Evolutionary conservation across 108 stramenopile species (phyloP), one percentile per base, ranked within the genome.

Genomic region (Skeletonema menzelii): DNA sequence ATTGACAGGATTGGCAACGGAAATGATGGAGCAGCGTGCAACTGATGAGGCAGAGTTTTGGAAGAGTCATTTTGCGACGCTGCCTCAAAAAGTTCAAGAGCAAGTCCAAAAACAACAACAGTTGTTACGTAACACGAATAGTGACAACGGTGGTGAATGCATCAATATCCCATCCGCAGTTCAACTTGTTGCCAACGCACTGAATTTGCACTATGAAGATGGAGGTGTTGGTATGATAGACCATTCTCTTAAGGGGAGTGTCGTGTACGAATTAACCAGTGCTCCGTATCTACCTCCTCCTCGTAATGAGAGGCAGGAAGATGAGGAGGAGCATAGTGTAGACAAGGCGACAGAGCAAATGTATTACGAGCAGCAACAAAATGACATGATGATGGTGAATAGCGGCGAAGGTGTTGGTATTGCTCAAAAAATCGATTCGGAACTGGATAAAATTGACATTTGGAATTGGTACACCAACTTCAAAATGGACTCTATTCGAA

Each of bases 401-500:
- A 4, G 35, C 0, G 47, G 1, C 24, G 20, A 7, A 3, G 38
- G 55, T 30, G 58, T 32, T 14, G 17, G 35, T 15, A 22, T 59
- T 31, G 4, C 10, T 17, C 22, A 27, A 60, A 15, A 71, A 53
- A 22, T 62, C 24, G n/a, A 27, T 14, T 27, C 53, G 10, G 53
- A 8, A 24, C 3, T 56, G 2, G 49, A 72, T 32, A 49, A 47
- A 55, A n/a, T 62, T 14, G 56, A 77, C 27, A 14, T 49, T 3
- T 60, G 65, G 58, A 34, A 60, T 53, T 65, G 63, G 69, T 77
- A 77, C 31, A 59, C 69, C 1, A 13, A 40, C 34, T 76, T 53
- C 63, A 35, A 62, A 63, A 30, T 79, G 5, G 60, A 66, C 2
- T 13, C 27, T 0, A 76, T 87, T 75, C 64, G 82, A 31, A 76